Percentiles rank a stretch among this genome's conserved stretches.
These are phyloP conservation scores for Colletotrichum melonis DNA, from an alignment of 2,329 filamentous ascomycete genomes.

Conservation along the genomic window DNA sequence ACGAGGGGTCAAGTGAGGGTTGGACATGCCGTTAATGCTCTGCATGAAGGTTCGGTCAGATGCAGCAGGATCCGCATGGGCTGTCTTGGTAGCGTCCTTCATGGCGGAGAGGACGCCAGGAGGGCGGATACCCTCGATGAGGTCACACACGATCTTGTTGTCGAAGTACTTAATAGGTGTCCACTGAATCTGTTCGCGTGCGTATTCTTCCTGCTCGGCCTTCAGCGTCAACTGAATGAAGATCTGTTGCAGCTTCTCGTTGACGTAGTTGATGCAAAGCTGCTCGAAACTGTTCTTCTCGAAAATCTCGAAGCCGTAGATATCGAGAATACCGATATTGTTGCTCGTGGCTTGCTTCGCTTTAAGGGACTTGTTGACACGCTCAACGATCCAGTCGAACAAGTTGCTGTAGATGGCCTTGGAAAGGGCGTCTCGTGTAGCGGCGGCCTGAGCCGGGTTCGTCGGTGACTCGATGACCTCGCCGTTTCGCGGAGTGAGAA, in stretches of 20 bases:
- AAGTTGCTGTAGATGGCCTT: conserved; percentile 98
- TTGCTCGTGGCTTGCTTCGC: conserved; percentile 81
- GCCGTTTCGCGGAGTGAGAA: conserved; percentile 77
- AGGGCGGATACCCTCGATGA: conserved; percentile 92
- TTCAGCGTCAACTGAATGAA: conserved; percentile 98
- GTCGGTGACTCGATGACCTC: conserved; percentile 80
- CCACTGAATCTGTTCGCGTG: conserved; percentile 96
- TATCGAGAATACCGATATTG: conserved; percentile 96
- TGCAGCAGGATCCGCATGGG: conserved; percentile 92
- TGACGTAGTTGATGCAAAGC: conserved; percentile 99
- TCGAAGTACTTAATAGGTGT: conserved; percentile 99
- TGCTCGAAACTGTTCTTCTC: conserved; percentile 99
- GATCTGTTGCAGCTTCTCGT: conserved; percentile 98
- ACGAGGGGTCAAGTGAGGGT: conserved; percentile 89
- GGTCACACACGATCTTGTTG: conserved; percentile 97
- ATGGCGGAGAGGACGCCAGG: conserved; percentile 94
- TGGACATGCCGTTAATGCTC: conserved; percentile 88
- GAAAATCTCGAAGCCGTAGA: conserved; percentile 99
- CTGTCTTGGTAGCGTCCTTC: conserved; percentile 98
- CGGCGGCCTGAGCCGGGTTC: conserved; percentile 85
- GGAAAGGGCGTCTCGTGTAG: conserved; percentile 90
- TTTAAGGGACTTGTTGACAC: conserved; percentile 89
- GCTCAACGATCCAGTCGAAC: conserved; percentile 97
- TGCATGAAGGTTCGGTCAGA: conserved; percentile 97
- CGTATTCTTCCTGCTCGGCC: conserved; percentile 97